These are phyloP conservation scores for Hippophae tibetana DNA, from an alignment of 306 rosid genomes.

Conservation along the genomic window DNA sequence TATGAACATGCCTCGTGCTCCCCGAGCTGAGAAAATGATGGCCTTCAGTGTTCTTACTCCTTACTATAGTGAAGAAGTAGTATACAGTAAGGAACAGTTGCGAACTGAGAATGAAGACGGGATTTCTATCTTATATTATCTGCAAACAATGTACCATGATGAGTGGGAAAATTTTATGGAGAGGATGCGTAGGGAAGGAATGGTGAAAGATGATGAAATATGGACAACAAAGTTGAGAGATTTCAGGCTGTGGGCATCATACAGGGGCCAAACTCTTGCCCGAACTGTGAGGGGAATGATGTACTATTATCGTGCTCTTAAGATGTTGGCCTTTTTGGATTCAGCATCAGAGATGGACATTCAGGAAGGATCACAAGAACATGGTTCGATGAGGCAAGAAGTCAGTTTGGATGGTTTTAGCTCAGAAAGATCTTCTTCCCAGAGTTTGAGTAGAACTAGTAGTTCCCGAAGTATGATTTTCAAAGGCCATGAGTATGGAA, in stretches of 20 bases:
- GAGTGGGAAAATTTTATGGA: constrained; percentile 93
- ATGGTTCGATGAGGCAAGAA: constrained; percentile 56
- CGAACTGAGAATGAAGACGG: constrained; percentile 92
- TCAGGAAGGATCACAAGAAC: constrained; percentile 79
- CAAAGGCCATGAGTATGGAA: constrained; percentile 92
- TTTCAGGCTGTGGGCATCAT: constrained; percentile 94
- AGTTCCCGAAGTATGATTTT: constrained; percentile 52
- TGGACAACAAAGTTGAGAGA: constrained; percentile 78
- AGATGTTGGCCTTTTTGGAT: constrained; percentile 87
- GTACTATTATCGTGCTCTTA: constrained; percentile 89
- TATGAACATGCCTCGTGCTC: constrained; percentile 95
- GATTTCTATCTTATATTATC: constrained; percentile 65
- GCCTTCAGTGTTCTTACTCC: constrained; percentile 94
- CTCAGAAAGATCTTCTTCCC: constrained; percentile 38
- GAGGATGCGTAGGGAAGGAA: constrained; percentile 85
- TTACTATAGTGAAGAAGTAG: constrained; percentile 80
- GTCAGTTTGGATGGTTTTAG: constrained; percentile 28
- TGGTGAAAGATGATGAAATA: constrained; percentile 54
- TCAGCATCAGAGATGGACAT: constrained; percentile 95
- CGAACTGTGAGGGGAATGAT: constrained; percentile 99
- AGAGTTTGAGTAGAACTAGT: constrained; percentile 55
- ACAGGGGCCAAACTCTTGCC: constrained; percentile 81
- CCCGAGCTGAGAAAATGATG: constrained; percentile 98
- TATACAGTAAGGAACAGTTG: constrained; percentile 67
- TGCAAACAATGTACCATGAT: constrained; percentile 81